A percentile compares a stretch with the other conserved stretches of the same genome.
These are phyloP conservation scores for Alloteropsis angusta DNA, from an alignment of 202 grass and related monocot genomes.

Conservation along the genomic window DNA sequence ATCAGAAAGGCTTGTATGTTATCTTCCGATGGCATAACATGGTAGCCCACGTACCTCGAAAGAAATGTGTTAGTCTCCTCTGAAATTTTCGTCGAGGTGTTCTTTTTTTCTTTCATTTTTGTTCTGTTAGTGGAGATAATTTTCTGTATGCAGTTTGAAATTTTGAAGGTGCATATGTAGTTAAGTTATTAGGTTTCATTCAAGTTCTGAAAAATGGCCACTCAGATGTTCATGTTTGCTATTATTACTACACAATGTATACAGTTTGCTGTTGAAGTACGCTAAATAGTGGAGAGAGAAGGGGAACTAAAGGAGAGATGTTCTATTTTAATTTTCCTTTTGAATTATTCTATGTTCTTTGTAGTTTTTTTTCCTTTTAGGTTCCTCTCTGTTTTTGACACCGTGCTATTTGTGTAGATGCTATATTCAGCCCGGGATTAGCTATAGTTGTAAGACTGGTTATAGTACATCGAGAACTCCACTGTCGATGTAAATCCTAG, in stretches of 20 bases:
- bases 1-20: slow-evolving; percentile 11
- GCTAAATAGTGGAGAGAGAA: not conserved
- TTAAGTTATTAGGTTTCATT: not conserved
- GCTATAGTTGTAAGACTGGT: not conserved
- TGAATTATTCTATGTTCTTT: not conserved
- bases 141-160: not conserved
- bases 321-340: not conserved
- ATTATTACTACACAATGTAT: not conserved
- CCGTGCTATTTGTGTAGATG: not conserved
- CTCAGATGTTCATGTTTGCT: not conserved
- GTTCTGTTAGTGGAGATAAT: not conserved
- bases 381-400: not conserved
- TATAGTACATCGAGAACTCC: not conserved
- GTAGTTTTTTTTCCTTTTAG: not conserved
- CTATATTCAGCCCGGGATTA: not conserved
- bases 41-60: not conserved
- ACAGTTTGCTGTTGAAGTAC: not conserved
- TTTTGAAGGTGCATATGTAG: not conserved
- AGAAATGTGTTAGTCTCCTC: slow-evolving; percentile 8
- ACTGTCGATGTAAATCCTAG: slow-evolving; percentile 6
- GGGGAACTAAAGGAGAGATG: not conserved
- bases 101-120: not conserved
- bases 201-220: not conserved
- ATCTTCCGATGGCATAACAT: slow-evolving; percentile 20
- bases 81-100: not conserved